A percentile compares a stretch with the other conserved stretches of the same genome.
These are phyloP conservation scores for Phytophthora fragariaefolia DNA, from an alignment of 352 stramenopile genomes.

Conservation along the genomic window DNA sequence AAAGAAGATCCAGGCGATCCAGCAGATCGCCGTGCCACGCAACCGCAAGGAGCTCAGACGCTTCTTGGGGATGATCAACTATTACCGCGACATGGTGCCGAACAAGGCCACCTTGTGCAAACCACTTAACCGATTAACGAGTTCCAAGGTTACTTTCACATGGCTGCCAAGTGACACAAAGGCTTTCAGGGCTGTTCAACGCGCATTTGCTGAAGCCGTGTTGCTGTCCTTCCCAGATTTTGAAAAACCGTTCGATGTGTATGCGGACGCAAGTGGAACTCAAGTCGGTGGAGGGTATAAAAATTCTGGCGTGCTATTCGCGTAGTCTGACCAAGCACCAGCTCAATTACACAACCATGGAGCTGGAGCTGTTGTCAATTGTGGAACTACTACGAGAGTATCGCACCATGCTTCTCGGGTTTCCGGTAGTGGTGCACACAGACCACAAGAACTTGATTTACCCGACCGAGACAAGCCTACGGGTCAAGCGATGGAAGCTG, in stretches of 20 bases:
- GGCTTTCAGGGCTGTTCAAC: not conserved
- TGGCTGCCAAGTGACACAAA: constrained; percentile 1
- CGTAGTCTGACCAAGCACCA: constrained; percentile 1
- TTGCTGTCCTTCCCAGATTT: constrained; percentile 4
- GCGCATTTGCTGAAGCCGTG: not conserved
- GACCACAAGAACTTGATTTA: constrained; percentile 6
- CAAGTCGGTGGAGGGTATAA: constrained; percentile 5
- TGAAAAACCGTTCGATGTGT: constrained; percentile 2
- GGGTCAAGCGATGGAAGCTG: not conserved
- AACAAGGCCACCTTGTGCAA: constrained; percentile 5
- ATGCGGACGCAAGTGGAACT: constrained; percentile 5
- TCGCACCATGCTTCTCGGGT: not conserved
- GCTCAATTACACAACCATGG: constrained; percentile 1
- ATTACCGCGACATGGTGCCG: constrained; percentile 19
- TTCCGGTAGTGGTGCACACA: not conserved
- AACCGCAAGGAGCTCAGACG: constrained; percentile 8
- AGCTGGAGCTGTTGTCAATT: not conserved
- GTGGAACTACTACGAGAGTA: not conserved
- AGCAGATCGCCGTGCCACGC: not conserved
- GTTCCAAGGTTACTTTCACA: constrained; percentile 5
- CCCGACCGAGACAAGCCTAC: not conserved
- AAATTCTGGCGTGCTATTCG: constrained; percentile 1
- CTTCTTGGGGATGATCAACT: constrained; percentile 23
- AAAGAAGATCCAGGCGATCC: constrained; percentile 11
- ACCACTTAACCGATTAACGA: constrained; percentile 6